Base-by-base conservation (phyloP, 345 rosid genomes). In the Lumnitzera racemosa region DNA sequence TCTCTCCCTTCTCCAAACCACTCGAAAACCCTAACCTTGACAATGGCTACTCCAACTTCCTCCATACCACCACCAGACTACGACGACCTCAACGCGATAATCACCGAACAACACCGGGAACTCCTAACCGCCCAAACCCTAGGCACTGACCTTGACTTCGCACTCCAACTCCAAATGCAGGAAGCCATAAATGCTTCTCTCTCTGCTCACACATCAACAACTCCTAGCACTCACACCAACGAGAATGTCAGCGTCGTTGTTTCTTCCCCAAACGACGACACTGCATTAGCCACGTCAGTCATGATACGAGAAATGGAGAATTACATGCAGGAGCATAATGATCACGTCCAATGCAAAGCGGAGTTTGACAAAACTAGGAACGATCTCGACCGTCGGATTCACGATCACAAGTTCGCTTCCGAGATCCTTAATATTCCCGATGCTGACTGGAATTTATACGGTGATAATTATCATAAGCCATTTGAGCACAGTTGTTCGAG, bases 121-220 rank as follows among this genome's bases (percentile, higher is more conserved):
- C 50, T 84, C 69, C 59, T 66, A 55, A 80, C 72, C 4, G 88
- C 88, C 56, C 69, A 66, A 69, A 24, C 83, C 72, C 56, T 75
- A 15, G 57, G 58, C n/a, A 17, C 73, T 6, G 95, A 88, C 62
- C 66, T 58, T 49, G 85, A 84, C 50, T 74, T 77, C 4, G 95
- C 91, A 15, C 83, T 77, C 74, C 52, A 73, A 15, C 89, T 88
- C 63, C 95, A 88, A 65, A 67, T 85, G 78, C 66, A 79, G 49
- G 95, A 88, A 76, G 80, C 88, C 61, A 56, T 80, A 15, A 56
- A 63, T 71, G 78, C 83, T 52, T 82, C 89, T 23, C 72, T 78
- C 59, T 56, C 78, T 15, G 46, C 49, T 12, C 65, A 36, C 53
- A 55, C 70, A 13, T 24, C 76, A 15, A 47, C 77, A 23, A 5